A percentile compares a stretch with the other conserved stretches of the same genome.
These are phyloP conservation scores for Cryptococcus neoformans DNA, from an alignment of 1,284 basidiomycete genomes.

Conservation along the genomic window DNA sequence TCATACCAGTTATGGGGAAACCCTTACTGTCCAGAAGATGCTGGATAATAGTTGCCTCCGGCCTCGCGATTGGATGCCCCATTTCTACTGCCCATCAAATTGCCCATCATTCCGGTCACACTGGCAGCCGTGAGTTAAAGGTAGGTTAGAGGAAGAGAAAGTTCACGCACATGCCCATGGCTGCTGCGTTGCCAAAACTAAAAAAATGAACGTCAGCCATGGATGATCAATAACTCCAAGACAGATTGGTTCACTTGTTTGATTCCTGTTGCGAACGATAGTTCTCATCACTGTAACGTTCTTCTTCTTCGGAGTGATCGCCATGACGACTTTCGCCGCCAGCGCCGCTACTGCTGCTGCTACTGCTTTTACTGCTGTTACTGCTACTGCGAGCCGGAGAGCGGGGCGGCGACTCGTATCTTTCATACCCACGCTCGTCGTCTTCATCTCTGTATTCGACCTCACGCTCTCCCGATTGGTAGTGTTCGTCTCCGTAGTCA, in stretches of 20 bases:
- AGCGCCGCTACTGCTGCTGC: not conserved
- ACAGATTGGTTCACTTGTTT: not conserved
- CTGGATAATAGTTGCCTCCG: not conserved
- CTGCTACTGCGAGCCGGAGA: not conserved
- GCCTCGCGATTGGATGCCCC: not conserved
- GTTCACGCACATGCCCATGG: slow-evolving; percentile 1
- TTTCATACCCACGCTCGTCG: not conserved
- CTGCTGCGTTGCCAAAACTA: not conserved
- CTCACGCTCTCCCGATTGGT: not conserved
- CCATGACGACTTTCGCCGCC: not conserved
- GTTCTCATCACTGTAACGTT: not conserved
- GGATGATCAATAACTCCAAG: not conserved
- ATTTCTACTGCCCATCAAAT: not conserved
- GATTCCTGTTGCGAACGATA: not conserved
- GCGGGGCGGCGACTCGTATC: not conserved
- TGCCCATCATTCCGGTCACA: slow-evolving; percentile 1
- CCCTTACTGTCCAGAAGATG: not conserved
- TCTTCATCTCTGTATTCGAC: not conserved
- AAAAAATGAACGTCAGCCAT: not conserved
- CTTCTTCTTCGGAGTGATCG: not conserved
- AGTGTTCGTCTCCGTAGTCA: slow-evolving; percentile 9
- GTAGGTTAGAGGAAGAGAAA: not conserved
- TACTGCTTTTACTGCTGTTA: not conserved
- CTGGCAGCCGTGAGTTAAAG: not conserved
- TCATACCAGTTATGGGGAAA: not conserved